Percentiles rank a stretch among this genome's conserved stretches.
These are phyloP conservation scores for Microbotryomycetes sp. DNA, from an alignment of 1,284 basidiomycete genomes.

Conservation along the genomic window DNA sequence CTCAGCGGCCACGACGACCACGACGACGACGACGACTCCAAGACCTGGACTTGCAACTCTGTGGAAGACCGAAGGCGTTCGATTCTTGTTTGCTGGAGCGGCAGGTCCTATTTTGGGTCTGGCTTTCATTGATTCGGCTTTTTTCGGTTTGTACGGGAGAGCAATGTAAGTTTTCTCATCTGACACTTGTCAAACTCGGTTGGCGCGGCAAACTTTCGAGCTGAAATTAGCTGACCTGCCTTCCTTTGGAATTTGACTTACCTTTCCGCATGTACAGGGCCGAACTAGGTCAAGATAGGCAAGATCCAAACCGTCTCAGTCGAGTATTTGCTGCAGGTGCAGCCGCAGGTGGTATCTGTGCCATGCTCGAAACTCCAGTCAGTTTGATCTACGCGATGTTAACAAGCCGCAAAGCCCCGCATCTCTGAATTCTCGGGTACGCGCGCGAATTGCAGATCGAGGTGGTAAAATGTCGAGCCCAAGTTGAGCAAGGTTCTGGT, in stretches of 20 bases:
- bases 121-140: constrained; percentile 39
- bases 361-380: constrained; percentile 39
- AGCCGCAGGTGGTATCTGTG: constrained; percentile 36
- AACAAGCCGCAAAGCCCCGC: neutral
- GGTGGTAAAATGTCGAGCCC: constrained; percentile 40
- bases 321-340: constrained; percentile 37
- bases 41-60: constrained; percentile 27
- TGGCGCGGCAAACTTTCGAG: too few relatives aligned
- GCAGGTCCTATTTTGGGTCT: constrained; percentile 39
- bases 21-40: constrained; percentile 8
- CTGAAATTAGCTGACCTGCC: too few relatives aligned
- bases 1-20: constrained; percentile 1
- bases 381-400: constrained; percentile 9
- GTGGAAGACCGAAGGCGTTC: constrained; percentile 35
- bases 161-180: constrained; percentile 32
- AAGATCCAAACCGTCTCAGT: constrained; percentile 32
- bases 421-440: neutral
- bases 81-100: constrained; percentile 39
- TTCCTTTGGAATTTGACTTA: neutral
- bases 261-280: constrained; percentile 4
- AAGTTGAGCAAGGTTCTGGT: constrained; percentile 33
- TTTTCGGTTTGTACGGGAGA: constrained; percentile 38
- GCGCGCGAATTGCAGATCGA: constrained; percentile 31
- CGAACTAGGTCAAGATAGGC: constrained; percentile 36
- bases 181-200: neutral